These are phyloP conservation scores for Metschnikowia peoriensis DNA, from an alignment of 805 yeast species.

Conservation along the genomic window DNA sequence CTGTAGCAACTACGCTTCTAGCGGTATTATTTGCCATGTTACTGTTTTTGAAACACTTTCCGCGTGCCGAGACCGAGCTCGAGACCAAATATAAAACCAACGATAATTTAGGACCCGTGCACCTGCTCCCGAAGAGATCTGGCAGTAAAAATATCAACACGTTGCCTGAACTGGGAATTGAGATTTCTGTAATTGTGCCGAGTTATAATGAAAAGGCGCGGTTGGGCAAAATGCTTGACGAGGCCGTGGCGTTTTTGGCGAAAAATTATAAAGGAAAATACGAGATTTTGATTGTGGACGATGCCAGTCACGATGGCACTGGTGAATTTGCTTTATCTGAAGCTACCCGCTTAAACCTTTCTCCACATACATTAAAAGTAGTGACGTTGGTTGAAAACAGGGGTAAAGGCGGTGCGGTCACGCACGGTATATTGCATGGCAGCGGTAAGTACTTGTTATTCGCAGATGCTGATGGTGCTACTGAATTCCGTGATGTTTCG, in stretches of 20 bases:
- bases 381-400: slow-evolving; percentile 71
- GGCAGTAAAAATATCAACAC: slow-evolving; percentile 11
- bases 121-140: slow-evolving; percentile 33
- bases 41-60: slow-evolving; percentile 57
- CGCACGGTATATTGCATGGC: slow-evolving; percentile 80
- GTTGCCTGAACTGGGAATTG: slow-evolving; percentile 12
- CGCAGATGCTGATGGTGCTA: slow-evolving; percentile 98
- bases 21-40: slow-evolving; percentile 39
- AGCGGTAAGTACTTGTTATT: slow-evolving; percentile 75
- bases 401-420: slow-evolving; percentile 93
- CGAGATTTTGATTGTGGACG: slow-evolving; percentile 88
- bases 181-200: slow-evolving; percentile 83
- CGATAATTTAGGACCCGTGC: slow-evolving; percentile 29
- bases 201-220: slow-evolving; percentile 85
- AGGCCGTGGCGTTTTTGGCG: slow-evolving; percentile 56
- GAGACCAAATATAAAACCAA: slow-evolving; percentile 57
- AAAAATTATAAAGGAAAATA: slow-evolving; percentile 37
- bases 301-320: slow-evolving; percentile 85
- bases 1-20: slow-evolving; percentile 12
- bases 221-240: slow-evolving; percentile 68
- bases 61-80: slow-evolving; percentile 51
- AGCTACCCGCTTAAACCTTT: slow-evolving; percentile 46
- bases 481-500: slow-evolving; percentile 67
- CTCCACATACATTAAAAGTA: slow-evolving; percentile 65
- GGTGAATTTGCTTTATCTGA: slow-evolving; percentile 66